phyloP scores from a whole-genome alignment of 805 yeast genomes.

The Teunomyces panamensis region DNA sequence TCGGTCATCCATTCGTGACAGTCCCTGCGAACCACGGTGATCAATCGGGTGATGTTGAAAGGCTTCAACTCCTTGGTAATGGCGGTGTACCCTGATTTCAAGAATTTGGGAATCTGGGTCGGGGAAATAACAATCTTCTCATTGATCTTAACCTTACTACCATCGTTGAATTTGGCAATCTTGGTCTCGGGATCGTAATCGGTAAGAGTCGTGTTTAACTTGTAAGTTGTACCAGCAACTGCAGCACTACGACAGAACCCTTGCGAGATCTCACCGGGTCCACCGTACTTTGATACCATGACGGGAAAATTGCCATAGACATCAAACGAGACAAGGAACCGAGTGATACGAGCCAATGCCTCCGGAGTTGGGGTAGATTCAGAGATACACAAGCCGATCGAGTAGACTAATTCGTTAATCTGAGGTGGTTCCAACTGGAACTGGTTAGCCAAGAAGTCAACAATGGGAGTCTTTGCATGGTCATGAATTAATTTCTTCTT shows the following conservation, averaged over 20 bases:
- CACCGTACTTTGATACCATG: slow-evolving; percentile 87
- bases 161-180: slow-evolving; percentile 72
- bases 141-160: slow-evolving; percentile 66
- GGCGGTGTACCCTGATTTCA: slow-evolving; percentile 38
- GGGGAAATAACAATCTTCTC: slow-evolving; percentile 82
- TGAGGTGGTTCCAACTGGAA: slow-evolving; percentile 75
- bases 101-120: slow-evolving; percentile 50
- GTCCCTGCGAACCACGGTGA: slow-evolving; percentile 78
- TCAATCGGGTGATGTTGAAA: slow-evolving; percentile 67
- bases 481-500: slow-evolving; percentile 56
- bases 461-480: slow-evolving; percentile 55
- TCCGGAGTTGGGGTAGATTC: slow-evolving; percentile 61
- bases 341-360: slow-evolving; percentile 76
- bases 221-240: slow-evolving; percentile 94
- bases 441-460: slow-evolving; percentile 55
- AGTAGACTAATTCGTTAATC: slow-evolving; percentile 75
- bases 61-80: slow-evolving; percentile 41
- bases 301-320: slow-evolving; percentile 95
- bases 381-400: slow-evolving; percentile 76
- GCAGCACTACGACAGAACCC: slow-evolving; percentile 98
- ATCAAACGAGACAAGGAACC: slow-evolving; percentile 81
- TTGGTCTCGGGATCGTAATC: slow-evolving; percentile 65
- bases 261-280: slow-evolving; percentile 93
- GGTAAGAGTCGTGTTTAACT: slow-evolving; percentile 63
- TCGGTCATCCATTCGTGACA: slow-evolving; percentile 92